Evolutionary conservation across 176 grass and related monocot genomes (phyloP), one percentile per base, ranked within the genome.

Genomic region (Lolium multiflorum): DNA sequence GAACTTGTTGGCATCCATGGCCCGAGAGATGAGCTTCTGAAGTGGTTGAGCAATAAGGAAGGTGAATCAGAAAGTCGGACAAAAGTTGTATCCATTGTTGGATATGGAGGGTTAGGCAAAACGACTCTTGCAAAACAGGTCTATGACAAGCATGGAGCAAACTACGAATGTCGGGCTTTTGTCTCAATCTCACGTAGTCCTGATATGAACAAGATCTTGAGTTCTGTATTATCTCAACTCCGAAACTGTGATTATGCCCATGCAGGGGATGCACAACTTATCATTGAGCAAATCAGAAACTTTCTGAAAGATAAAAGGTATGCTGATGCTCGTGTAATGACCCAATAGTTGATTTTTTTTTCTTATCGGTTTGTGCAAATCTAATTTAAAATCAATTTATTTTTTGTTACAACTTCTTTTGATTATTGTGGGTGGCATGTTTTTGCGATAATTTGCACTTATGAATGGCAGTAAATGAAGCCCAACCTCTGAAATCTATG

Each of bases 191-290:
- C 74, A 17, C 74, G 25, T 20, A 54, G 26, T 11, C 74, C 74
- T 76, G 50, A 76, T 31, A 56, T 76, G 48, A 31, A 0, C 0
- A 76, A 54, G 13, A 31, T 76, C 49, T 31, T 76, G 70, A 39
- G 9, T 25, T 73, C 70, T 48, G 10, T 80, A 10, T 37, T 80
- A 2, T 43, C 37, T 21, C 77, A 80, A 80, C 11, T 80, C 37
- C 8, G 38, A 11, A 61, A 38, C 18, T 4, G 24, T 6, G 6
- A 60, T 16, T 55, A 39, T 39, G 2, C 14, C 1, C 20, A 80
- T 60, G n/a, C n/a, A 60, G 57, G 57, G 9, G 57, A 60, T 4
- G 2, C 57, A 22, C 20, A 24, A 25, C 59, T 24, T 1, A 25
- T 62, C 59, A 62, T 62, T 5, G 22, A 25, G 10, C 59, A 25